A percentile compares a stretch with the other conserved stretches of the same genome.
phyloP scores from a whole-genome alignment of 169 alveolate genomes.

The Plasmodium billcollinsi region DNA sequence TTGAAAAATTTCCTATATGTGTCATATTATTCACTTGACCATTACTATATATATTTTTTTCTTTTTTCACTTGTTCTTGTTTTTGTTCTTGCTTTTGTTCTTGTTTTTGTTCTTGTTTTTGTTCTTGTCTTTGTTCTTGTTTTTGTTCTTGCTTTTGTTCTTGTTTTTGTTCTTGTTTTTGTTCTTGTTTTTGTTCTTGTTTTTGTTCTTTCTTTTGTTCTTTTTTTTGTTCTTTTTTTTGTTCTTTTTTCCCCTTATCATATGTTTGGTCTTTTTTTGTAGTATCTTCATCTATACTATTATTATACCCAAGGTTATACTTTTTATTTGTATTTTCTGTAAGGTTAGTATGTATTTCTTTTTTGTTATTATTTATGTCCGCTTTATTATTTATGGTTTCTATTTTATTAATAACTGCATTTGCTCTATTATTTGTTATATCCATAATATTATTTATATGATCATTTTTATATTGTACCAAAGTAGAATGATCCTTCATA shows the following conservation, averaged over 20 bases:
- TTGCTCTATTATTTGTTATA: too few relatives aligned
- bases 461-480: not conserved
- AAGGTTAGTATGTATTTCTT: too few relatives aligned
- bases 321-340: too few relatives aligned
- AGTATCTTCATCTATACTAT: not conserved
- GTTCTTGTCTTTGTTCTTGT: not conserved
- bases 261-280: not conserved
- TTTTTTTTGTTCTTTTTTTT: not conserved
- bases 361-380: too few relatives aligned
- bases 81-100: not conserved
- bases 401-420: too few relatives aligned
- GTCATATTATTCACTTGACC: not conserved
- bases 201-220: not conserved
- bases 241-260: not conserved
- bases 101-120: not conserved
- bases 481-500: constrained; percentile 3
- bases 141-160: not conserved
- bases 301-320: too few relatives aligned
- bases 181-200: too few relatives aligned
- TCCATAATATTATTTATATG: not conserved
- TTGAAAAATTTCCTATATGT: not conserved
- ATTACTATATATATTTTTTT: not conserved
- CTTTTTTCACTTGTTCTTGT: not conserved
- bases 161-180: not conserved
- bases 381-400: too few relatives aligned